Evolutionary conservation across 345 rosid species (phyloP).

Genomic region (Schrenkiella parvula): DNA sequence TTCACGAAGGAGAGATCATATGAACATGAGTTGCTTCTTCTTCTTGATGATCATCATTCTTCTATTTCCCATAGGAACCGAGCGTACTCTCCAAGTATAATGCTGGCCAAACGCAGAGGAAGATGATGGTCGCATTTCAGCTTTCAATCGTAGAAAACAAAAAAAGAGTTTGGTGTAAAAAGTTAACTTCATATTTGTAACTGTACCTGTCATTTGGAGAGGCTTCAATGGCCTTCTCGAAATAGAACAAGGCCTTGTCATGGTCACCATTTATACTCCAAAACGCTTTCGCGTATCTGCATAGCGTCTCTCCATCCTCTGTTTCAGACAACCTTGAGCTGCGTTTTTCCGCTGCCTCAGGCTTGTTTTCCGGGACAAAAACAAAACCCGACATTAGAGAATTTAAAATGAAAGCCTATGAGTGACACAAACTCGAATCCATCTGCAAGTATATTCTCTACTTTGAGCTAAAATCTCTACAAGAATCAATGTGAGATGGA

Average conservation of each 20-base stretch:
- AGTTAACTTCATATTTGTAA: neutral
- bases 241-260: slow-evolving; percentile 56
- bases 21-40: slow-evolving; percentile 4
- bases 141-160: neutral
- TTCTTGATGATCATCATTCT: slow-evolving; percentile 29
- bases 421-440: neutral
- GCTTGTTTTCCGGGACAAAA: slow-evolving; percentile 37
- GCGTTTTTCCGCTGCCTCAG: slow-evolving; percentile 44
- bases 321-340: slow-evolving; percentile 53
- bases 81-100: slow-evolving; percentile 73
- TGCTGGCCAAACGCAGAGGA: slow-evolving; percentile 32
- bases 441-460: neutral
- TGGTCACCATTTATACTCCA: slow-evolving; percentile 60
- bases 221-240: slow-evolving; percentile 59
- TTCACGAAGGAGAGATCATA: slow-evolving; percentile 2
- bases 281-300: slow-evolving; percentile 58
- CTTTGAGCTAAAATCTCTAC: neutral
- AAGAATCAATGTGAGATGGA: slow-evolving; percentile 1
- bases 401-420: neutral
- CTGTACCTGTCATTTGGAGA: slow-evolving; percentile 59
- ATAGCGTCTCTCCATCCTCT: slow-evolving; percentile 56
- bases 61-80: slow-evolving; percentile 67
- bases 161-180: neutral
- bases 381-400: neutral
- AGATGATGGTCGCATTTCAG: neutral